Evolutionary conservation across 2,329 filamentous ascomycete species (phyloP).

Genomic region (Aureobasidium zeae): DNA sequence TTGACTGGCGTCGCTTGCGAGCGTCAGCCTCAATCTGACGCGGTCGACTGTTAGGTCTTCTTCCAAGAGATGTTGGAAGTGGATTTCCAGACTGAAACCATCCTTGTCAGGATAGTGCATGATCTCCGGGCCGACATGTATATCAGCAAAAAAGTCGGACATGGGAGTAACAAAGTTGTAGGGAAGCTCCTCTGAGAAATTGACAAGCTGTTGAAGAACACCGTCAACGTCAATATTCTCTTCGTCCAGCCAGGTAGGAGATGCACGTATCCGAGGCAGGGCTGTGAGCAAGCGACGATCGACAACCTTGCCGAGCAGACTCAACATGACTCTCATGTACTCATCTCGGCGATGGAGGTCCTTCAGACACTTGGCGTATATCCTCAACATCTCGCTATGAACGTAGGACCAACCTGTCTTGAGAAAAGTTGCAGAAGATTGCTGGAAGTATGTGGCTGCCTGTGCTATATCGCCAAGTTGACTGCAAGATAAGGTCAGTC

Average conservation of each 20-base stretch:
- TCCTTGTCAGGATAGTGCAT: constrained; percentile 63
- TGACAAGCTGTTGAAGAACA: constrained; percentile 36
- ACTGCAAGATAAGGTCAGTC: constrained; percentile 16
- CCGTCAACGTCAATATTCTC: constrained; percentile 31
- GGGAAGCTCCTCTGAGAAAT: constrained; percentile 41
- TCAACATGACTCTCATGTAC: constrained; percentile 66
- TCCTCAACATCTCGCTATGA: constrained; percentile 73
- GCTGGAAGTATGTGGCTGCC: constrained; percentile 69
- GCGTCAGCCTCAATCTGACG: constrained; percentile 54
- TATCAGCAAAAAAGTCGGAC: constrained; percentile 61
- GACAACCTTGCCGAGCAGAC: constrained; percentile 60
- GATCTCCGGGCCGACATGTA: constrained; percentile 60
- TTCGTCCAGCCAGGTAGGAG: constrained; percentile 31
- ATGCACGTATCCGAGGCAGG: not conserved
- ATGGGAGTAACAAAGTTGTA: constrained; percentile 60
- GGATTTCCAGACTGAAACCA: constrained; percentile 61
- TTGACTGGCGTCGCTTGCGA: constrained; percentile 47
- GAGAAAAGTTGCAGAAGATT: constrained; percentile 69
- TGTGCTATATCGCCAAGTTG: constrained; percentile 62
- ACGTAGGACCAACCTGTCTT: constrained; percentile 68
- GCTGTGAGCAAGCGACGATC: constrained; percentile 31
- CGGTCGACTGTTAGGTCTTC: constrained; percentile 59
- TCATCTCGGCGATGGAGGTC: constrained; percentile 68
- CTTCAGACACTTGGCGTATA: constrained; percentile 76
- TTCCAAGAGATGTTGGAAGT: constrained; percentile 61